Evolutionary conservation across 805 yeast genomes (phyloP), one percentile per base, ranked within the genome.

Genomic region (Schwanniomyces pseudopolymorphus): DNA sequence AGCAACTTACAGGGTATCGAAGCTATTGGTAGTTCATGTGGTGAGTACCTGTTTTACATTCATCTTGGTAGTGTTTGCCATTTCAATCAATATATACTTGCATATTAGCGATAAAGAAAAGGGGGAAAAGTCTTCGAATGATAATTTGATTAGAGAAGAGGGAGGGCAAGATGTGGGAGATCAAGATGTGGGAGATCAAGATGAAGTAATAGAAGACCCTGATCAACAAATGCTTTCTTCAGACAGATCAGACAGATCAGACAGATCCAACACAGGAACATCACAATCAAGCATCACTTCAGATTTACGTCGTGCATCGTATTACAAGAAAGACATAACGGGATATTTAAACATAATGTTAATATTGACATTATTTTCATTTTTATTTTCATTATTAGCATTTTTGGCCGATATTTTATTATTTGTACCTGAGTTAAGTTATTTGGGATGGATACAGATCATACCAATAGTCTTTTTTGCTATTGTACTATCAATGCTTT

Each of bases 401-500:
- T 87, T 92, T 53, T 68, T 91, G 48, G 89, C 89, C 3, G 98
- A 92, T 61, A 79, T 91, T 33, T 64, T 91, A 35, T 64, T 92
- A 42, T 92, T 92, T 57, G 77, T 84, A 1, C 87, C 91, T 2
- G 81, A 83, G 58, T 67, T 92, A 45, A 77, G 81, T 44, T 90
- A 89, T 83, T 78, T 85, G 39, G 96, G 96, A 21, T 92, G 97
- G 97, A 69, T 86, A 42, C 78, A 87, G 48, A 68, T 91, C 21
- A 81, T 81, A 0, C 79, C 92, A 1, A 80, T 94, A 0, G 78
- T 85, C 1, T 62, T 84, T 26, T 72, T 84, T 39, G 85, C 92
- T 0, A 51, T 84, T 1, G 74, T 81, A 24, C 83, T 89, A 1
- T 77, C 89, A 1, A 61, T 84, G 52, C 65, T 87, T 16, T 89